Evolutionary conservation across 2,329 filamentous ascomycete genomes (phyloP).

Genomic region (Parastagonospora avenae): DNA sequence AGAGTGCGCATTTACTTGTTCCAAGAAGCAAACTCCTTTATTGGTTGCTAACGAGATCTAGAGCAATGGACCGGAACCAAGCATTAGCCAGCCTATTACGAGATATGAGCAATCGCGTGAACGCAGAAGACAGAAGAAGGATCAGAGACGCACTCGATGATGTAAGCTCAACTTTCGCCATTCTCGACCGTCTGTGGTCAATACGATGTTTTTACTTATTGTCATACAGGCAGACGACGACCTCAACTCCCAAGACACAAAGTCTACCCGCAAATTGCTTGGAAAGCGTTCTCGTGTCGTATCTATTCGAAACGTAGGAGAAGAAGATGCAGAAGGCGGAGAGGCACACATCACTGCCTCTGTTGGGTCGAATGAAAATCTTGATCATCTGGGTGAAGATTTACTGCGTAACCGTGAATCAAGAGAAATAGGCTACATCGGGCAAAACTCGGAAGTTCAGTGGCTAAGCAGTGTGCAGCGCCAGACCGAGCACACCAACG

Average conservation of each 20-base stretch:
- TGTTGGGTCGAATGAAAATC: slow-evolving; percentile 35
- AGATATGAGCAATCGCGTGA: slow-evolving; percentile 20
- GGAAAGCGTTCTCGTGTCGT: slow-evolving; percentile 21
- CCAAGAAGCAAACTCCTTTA: too few species aligned
- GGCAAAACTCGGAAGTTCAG: slow-evolving; percentile 41
- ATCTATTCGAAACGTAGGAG: neutral
- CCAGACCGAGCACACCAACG: slow-evolving; percentile 14
- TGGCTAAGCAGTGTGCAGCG: slow-evolving; percentile 39
- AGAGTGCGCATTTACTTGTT: slow-evolving; percentile 14
- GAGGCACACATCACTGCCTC: slow-evolving; percentile 28
- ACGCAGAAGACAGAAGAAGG: slow-evolving; percentile 17
- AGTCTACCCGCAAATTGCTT: slow-evolving; percentile 3
- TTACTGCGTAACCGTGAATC: slow-evolving; percentile 32
- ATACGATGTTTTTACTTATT: neutral
- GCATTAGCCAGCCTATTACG: slow-evolving; percentile 20
- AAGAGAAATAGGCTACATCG: slow-evolving; percentile 41
- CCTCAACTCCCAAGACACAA: slow-evolving; percentile 7
- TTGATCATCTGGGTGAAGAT: slow-evolving; percentile 38
- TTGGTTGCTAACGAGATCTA: neutral
- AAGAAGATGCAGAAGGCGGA: slow-evolving; percentile 8
- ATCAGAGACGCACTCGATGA: slow-evolving; percentile 23
- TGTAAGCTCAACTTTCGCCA: slow-evolving; percentile 12
- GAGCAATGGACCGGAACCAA: slow-evolving; percentile 28
- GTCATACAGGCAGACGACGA: slow-evolving; percentile 24
- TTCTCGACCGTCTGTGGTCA: neutral